These are phyloP conservation scores for Pyropia yezoensis DNA, from an alignment of 23 red algal genomes.

Conservation along the genomic window DNA sequence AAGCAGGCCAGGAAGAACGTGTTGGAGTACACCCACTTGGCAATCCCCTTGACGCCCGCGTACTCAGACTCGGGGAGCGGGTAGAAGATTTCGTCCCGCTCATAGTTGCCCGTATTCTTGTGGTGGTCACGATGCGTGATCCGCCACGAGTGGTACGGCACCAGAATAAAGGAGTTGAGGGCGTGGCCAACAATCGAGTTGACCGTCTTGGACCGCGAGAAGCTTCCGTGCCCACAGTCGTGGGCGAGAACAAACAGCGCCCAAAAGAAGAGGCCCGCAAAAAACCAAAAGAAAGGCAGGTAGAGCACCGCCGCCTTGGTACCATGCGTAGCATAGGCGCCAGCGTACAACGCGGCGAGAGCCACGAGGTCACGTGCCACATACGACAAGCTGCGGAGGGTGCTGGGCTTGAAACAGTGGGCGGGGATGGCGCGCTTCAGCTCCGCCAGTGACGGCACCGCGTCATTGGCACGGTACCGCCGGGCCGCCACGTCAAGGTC, in stretches of 20 bases:
- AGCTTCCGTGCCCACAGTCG: conserved; percentile 70
- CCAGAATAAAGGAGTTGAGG: conserved; percentile 43
- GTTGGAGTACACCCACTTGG: conserved; percentile 24
- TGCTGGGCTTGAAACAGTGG: conserved; percentile 33
- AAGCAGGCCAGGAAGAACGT: conserved; percentile 19
- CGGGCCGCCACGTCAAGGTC: conserved; percentile 7
- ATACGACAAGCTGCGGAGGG: conserved; percentile 26
- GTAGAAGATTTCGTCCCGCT: conserved; percentile 75
- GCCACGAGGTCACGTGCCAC: conserved; percentile 28
- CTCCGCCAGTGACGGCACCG: conserved; percentile 31
- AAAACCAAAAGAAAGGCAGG: conserved; percentile 39
- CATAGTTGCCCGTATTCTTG: conserved; percentile 59
- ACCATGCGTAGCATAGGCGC: conserved; percentile 24
- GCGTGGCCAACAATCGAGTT: conserved; percentile 63
- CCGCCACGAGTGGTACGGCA: conserved; percentile 72
- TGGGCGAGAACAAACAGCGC: conserved; percentile 80
- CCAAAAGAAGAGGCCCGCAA: conserved; percentile 66
- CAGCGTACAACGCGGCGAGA: conserved; percentile 20
- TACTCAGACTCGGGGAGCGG: conserved; percentile 58
- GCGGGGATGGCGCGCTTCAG: conserved; percentile 49
- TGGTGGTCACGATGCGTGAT: conserved; percentile 75
- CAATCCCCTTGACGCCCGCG: conserved; percentile 7
- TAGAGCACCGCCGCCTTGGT: conserved; percentile 11
- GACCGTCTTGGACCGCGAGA: conserved; percentile 23
- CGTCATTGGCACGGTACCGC: neutral